phyloP scores from a whole-genome alignment of 2,329 filamentous ascomycete genomes.

The Aureobasidium pullulans region DNA sequence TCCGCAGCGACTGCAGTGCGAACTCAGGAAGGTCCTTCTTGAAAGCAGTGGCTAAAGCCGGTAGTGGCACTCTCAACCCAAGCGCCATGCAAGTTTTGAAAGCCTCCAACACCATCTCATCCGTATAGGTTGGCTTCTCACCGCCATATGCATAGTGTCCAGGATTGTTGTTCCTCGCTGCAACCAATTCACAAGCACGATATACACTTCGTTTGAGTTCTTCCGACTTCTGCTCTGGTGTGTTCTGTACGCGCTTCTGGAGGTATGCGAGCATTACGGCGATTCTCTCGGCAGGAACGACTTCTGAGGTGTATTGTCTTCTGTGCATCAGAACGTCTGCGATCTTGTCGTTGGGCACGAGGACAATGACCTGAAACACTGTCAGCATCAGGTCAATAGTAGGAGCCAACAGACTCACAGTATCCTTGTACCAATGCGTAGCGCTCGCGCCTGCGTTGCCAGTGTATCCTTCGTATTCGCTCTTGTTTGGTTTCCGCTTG shows the following conservation, averaged over 20 bases:
- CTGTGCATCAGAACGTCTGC: not conserved
- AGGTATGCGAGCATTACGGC: not conserved
- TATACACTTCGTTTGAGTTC: not conserved
- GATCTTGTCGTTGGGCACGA: not conserved
- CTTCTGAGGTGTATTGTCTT: too few relatives aligned
- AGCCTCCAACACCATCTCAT: not conserved
- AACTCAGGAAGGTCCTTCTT: not conserved
- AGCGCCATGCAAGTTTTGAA: not conserved
- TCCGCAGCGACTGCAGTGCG: not conserved
- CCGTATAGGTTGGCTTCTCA: not conserved
- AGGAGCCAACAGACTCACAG: conserved; percentile 15
- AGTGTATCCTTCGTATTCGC: conserved; percentile 23
- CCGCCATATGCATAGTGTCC: not conserved
- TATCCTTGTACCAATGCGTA: conserved; percentile 24
- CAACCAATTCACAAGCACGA: not conserved
- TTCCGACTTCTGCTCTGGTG: not conserved
- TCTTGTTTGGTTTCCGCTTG: conserved; percentile 21
- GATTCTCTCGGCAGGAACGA: not conserved
- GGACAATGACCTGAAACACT: not conserved
- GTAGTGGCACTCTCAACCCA: not conserved
- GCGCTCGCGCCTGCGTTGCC: conserved; percentile 22
- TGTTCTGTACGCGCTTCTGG: not conserved
- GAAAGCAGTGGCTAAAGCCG: not conserved
- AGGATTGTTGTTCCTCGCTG: not conserved
- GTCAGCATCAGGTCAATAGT: not conserved